phyloP scores from a whole-genome alignment of 2,329 filamentous ascomycete genomes.

The Tothia fuscella region DNA sequence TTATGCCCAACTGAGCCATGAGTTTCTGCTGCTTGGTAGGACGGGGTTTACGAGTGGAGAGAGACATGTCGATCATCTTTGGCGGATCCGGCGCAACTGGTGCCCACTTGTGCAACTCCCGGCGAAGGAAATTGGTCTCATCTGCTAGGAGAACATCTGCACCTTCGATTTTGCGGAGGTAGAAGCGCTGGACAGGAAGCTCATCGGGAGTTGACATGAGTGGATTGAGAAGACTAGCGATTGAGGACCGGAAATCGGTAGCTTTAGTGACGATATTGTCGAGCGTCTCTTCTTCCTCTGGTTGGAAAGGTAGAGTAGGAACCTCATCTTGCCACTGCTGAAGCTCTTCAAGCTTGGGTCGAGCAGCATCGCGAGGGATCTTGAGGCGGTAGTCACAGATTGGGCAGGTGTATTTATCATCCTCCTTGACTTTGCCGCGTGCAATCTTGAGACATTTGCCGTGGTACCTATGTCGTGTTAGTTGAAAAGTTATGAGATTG shows the following conservation, averaged over 20 bases:
- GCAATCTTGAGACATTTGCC: constrained; percentile 98
- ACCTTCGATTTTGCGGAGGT: constrained; percentile 91
- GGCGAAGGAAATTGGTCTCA: constrained; percentile 96
- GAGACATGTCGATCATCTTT: constrained; percentile 72
- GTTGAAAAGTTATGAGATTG: background rate
- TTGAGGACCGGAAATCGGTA: constrained; percentile 69
- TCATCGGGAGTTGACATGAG: constrained; percentile 73
- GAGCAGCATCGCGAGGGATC: constrained; percentile 89
- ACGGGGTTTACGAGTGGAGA: constrained; percentile 87
- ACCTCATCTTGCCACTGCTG: constrained; percentile 77
- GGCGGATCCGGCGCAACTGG: constrained; percentile 79
- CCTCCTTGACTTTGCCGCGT: constrained; percentile 92
- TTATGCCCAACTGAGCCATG: constrained; percentile 75
- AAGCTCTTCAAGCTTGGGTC: constrained; percentile 88
- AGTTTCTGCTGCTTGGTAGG: constrained; percentile 96
- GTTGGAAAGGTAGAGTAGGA: constrained; percentile 72
- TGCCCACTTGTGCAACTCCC: constrained; percentile 89
- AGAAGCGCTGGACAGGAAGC: constrained; percentile 82
- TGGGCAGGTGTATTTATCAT: constrained; percentile 95
- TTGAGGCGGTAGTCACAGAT: constrained; percentile 97
- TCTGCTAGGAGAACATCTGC: constrained; percentile 83
- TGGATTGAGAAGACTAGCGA: constrained; percentile 69
- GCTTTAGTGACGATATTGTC: constrained; percentile 80
- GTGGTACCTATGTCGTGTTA: constrained; percentile 58
- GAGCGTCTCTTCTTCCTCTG: constrained; percentile 82